These are phyloP conservation scores for Trichosporon asahii DNA, from an alignment of 1,284 basidiomycete species.

Conservation along the genomic window DNA sequence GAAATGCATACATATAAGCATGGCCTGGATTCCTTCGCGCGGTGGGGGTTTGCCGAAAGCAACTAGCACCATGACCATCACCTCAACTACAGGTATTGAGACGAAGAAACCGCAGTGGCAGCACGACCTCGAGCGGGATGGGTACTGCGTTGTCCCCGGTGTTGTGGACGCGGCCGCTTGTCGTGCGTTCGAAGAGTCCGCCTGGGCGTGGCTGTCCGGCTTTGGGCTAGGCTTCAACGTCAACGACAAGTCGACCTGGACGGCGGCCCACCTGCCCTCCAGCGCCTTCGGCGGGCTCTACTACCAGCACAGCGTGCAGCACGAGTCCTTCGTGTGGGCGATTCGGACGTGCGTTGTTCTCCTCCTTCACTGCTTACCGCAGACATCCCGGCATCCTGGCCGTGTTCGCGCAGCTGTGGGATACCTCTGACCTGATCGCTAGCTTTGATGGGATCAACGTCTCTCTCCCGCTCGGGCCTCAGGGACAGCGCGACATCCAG, in stretches of 20 bases:
- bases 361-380: not conserved
- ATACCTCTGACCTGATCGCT: slow-evolving; percentile 44
- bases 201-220: not conserved
- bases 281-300: slow-evolving; percentile 29
- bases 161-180: not conserved
- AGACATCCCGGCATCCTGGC: too few species aligned
- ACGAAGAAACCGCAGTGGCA: not conserved
- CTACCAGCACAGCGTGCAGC: slow-evolving; percentile 36
- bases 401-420: slow-evolving; percentile 34
- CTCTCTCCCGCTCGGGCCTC: slow-evolving; percentile 23
- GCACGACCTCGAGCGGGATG: not conserved
- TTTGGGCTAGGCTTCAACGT: not conserved
- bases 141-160: not conserved
- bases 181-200: not conserved
- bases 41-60: too few species aligned
- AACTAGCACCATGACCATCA: too few species aligned
- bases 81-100: too few species aligned
- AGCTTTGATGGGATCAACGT: slow-evolving; percentile 39
- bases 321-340: slow-evolving; percentile 46
- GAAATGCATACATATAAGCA: not conserved
- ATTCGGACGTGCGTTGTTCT: slow-evolving; percentile 25
- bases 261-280: not conserved
- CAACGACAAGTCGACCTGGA: not conserved
- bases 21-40: too few species aligned
- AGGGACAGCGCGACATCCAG: slow-evolving; percentile 20